Evolutionary conservation across 2,329 filamentous ascomycete genomes (phyloP).

Genomic region (Epichloe festucae): DNA sequence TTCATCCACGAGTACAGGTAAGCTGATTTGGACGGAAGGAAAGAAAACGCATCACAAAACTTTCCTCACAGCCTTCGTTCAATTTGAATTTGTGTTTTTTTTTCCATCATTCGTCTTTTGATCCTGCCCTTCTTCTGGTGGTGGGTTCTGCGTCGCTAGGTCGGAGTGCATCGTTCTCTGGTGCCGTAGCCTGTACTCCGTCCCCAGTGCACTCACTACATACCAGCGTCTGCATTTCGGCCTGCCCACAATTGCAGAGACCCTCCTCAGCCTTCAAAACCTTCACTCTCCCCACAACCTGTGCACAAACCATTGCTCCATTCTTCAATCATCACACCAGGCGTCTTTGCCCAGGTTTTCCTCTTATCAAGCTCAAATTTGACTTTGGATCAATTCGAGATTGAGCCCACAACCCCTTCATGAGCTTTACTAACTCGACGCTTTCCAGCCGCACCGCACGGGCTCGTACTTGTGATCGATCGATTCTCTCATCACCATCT

Average conservation of each 20-base stretch:
- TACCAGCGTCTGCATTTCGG: neutral
- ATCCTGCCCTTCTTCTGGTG: neutral
- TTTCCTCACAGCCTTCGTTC: too few relatives aligned
- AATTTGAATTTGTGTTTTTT: too few relatives aligned
- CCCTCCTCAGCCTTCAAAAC: slow-evolving; percentile 2
- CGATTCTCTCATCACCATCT: neutral
- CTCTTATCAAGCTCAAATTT: neutral
- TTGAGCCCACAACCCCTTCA: neutral
- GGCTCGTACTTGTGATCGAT: neutral
- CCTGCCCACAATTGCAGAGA: neutral
- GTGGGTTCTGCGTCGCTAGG: neutral
- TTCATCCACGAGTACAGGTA: neutral
- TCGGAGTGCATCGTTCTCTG: neutral
- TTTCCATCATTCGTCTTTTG: too few relatives aligned
- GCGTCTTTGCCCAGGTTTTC: neutral
- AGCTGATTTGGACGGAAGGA: neutral
- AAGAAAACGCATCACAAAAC: neutral
- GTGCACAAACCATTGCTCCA: neutral
- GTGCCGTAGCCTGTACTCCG: neutral
- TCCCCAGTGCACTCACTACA: neutral
- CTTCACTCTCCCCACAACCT: slow-evolving; percentile 1
- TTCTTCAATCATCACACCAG: neutral
- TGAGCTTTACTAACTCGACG: neutral
- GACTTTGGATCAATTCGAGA: neutral
- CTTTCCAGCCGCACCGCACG: neutral